Evolutionary conservation across 1,284 basidiomycete species (phyloP), one percentile per base, ranked within the genome.

Genomic region (Cryptococcus hybrid): DNA sequence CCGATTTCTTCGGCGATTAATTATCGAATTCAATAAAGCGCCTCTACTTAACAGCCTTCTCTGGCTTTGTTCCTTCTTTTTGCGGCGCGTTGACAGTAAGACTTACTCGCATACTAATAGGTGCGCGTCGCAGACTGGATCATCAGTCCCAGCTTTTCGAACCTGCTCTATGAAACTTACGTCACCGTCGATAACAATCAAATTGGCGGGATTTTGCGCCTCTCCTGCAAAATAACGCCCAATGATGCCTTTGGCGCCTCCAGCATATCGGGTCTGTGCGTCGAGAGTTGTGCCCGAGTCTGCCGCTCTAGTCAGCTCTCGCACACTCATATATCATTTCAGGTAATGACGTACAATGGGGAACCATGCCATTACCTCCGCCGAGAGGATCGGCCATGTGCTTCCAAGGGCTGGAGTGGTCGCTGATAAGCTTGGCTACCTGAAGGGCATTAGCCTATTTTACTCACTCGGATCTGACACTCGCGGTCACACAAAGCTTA

Each of bases 401-500:
- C 62, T 91, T 84, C 91, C 89, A 95, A 45, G 88, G 81, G 80
- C 24, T 24, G 24, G 24, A 24, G 24, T 24, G 24, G 24, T 24
- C 24, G 24, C 24, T 24, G 24, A 24, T 24, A 24, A 24, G 24
- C 24, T 24, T 24, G 24, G 24, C 24, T 24, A 24, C 24, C 24
- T 24, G 24, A 24, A 24, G 24, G 24, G 24, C 24, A 24, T 24
- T 24, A 24, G 24, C 24, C 24, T 24, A 24, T 24, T 24, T 24
- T 24, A 56, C 54, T 56, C 38, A 62, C 64, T 95, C 93, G 38
- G 90, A 93, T 12, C 92, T 92, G 48, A 97, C 92, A 79, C 93
- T 93, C 54, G 93, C 93, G 7, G 92, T 97, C 70, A 96, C 84
- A 71, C 89, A 92, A 62, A 95, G 79, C 81, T 93, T 95, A 69